Evolutionary conservation across 306 rosid genomes (phyloP), one percentile per base, ranked within the genome.

Genomic region (Vigna reflexopilosa): DNA sequence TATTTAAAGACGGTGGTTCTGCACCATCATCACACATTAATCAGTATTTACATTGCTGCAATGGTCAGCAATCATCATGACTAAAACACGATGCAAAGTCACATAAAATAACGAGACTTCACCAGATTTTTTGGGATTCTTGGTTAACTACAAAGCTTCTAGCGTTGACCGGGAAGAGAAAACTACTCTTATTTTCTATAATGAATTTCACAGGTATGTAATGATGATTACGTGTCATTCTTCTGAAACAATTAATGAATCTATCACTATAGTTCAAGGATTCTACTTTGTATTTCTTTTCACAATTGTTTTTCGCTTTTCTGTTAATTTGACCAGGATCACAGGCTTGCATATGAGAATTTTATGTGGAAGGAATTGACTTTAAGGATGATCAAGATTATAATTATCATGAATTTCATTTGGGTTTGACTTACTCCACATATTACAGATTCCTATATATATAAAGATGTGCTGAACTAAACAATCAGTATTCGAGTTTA

Each of bases 71-170:
- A 82, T 59, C 77, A 67, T 78, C 28, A 20, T 68, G 72, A 62
- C 72, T 78, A 17, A 16, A 50, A 50, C 52, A 61, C 38, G 77
- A 36, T 52, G 64, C 73, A n/a, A 55, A 56, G 58, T 24, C 69
- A 7, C 55, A 61, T 67, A 78, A 75, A 72, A 81, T 61, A 55
- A 71, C 75, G 36, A 81, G 7, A 76, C 83, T 65, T 71, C 69
- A 61, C 86, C 97, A 86, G 91, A 88, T 87, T 67, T 83, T 44
- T 80, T 78, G 94, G 91, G 94, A 90, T 92, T 66, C 44, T 78
- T 75, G 65, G 61, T 13, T 59, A 40, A 61, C 77, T 70, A 52
- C 70, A 75, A 80, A 79, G 17, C 61, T 56, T 82, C 80, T 32
- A 70, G 58, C 30, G 84, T 71, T 72, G 83, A 85, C 86, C 57